phyloP scores from a whole-genome alignment of 805 yeast species.

The Yarrowia sp. region DNA sequence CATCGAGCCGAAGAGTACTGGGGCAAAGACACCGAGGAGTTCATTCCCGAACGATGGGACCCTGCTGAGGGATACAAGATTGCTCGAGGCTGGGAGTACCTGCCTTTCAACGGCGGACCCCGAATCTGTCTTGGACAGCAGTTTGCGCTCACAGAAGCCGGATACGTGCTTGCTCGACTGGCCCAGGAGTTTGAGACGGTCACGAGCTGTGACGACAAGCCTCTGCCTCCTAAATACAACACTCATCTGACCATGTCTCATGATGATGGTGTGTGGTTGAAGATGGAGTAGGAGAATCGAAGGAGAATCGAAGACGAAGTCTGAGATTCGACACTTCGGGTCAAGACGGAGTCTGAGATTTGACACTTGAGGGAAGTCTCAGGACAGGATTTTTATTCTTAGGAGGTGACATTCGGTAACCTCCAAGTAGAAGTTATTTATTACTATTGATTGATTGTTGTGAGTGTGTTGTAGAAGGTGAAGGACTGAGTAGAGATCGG shows the following conservation, averaged over 20 bases:
- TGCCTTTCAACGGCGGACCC: conserved; percentile 65
- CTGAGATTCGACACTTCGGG: too few species aligned
- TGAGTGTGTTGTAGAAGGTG: too few species aligned
- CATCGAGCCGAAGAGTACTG: conserved; percentile 54
- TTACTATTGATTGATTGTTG: too few species aligned
- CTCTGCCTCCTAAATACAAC: conserved; percentile 32
- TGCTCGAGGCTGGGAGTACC: conserved; percentile 53
- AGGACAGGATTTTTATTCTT: too few species aligned
- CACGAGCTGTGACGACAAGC: conserved; percentile 2
- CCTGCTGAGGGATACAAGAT: conserved; percentile 46
- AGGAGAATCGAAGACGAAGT: too few species aligned
- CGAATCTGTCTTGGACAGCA: conserved; percentile 64
- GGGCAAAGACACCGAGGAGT: conserved; percentile 56
- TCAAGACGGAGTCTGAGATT: too few species aligned
- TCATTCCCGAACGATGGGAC: conserved; percentile 60
- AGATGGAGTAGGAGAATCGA: conserved; percentile 7
- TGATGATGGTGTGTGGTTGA: conserved; percentile 28
- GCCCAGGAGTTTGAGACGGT: conserved; percentile 44
- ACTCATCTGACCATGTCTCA: conserved; percentile 32
- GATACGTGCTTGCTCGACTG: conserved; percentile 54
- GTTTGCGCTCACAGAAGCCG: conserved; percentile 61
- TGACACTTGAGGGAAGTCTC: too few species aligned
- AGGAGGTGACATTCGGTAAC: too few species aligned
- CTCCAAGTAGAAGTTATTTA: too few species aligned
- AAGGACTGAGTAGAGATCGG: too few species aligned